phyloP scores from a whole-genome alignment of 768 basidiomycete species.

The Hemileccinum impolitum region DNA sequence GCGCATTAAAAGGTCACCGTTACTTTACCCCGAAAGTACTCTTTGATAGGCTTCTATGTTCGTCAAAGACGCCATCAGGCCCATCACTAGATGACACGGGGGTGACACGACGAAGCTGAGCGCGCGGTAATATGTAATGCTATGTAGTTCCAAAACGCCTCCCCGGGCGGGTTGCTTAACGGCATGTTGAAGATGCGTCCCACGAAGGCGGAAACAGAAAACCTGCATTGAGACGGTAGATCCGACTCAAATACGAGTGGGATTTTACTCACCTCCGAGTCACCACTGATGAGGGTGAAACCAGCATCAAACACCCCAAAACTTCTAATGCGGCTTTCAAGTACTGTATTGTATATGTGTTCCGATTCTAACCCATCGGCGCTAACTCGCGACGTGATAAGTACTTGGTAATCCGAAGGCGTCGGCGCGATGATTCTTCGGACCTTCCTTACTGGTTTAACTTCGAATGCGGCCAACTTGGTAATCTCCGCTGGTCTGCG shows the following conservation, averaged over 20 bases:
- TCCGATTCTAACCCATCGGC: neutral
- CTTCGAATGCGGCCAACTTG: conserved; percentile 7
- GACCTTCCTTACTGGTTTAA: conserved; percentile 13
- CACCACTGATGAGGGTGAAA: neutral
- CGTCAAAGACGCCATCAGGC: conserved; percentile 10
- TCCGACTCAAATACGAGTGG: conserved; percentile 1
- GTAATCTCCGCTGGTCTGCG: conserved; percentile 16
- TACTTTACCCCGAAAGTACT: conserved; percentile 1
- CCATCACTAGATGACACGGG: neutral
- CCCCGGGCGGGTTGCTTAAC: conserved; percentile 15
- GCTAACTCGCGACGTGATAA: neutral
- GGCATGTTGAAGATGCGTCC: conserved; percentile 12
- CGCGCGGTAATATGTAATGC: conserved; percentile 12
- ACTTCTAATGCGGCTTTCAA: neutral
- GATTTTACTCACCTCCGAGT: conserved; percentile 1
- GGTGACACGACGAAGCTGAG: conserved; percentile 14
- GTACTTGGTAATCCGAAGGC: conserved; percentile 12
- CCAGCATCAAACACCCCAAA: neutral
- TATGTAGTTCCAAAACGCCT: neutral
- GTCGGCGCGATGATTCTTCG: conserved; percentile 17
- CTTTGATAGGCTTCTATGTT: conserved; percentile 12
- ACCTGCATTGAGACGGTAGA: neutral
- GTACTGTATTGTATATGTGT: too few relatives aligned
- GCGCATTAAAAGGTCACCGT: conserved; percentile 12
- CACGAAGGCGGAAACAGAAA: conserved; percentile 9